Evolutionary conservation across 768 basidiomycete species (phyloP).

Genomic region (Calocybe cyanea): DNA sequence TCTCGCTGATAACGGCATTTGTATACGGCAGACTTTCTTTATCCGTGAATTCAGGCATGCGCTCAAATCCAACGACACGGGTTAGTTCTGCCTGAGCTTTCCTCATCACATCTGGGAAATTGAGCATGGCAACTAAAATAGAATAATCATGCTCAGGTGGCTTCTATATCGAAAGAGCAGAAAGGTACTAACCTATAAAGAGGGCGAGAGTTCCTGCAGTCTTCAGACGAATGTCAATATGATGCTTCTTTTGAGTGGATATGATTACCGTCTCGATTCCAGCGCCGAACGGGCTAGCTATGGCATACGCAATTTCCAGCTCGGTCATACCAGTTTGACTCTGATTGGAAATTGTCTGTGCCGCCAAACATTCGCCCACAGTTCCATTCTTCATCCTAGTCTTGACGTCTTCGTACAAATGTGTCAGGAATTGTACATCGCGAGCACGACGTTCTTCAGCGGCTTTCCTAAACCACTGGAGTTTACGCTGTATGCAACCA

Average conservation of each 20-base stretch:
- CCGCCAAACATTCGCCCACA: conserved; percentile 34
- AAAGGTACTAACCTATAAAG: conserved; percentile 11
- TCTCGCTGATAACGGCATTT: conserved; percentile 35
- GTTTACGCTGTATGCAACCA: conserved; percentile 20
- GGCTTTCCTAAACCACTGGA: conserved; percentile 41
- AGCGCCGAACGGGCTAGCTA: conserved; percentile 43
- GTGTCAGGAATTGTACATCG: conserved; percentile 35
- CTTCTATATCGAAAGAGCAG: neutral
- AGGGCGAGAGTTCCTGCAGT: conserved; percentile 4
- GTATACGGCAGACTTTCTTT: conserved; percentile 32
- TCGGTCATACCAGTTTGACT: conserved; percentile 36
- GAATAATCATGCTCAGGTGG: too few species aligned
- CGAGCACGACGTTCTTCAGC: conserved; percentile 33
- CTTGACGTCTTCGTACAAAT: conserved; percentile 39
- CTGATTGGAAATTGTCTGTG: conserved; percentile 30
- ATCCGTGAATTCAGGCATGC: conserved; percentile 38
- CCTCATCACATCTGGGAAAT: conserved; percentile 34
- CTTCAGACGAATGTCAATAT: neutral
- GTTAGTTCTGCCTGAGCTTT: conserved; percentile 39
- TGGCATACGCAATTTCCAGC: conserved; percentile 40
- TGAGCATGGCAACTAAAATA: conserved; percentile 32
- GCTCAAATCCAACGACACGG: conserved; percentile 28
- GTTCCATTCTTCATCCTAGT: conserved; percentile 34
- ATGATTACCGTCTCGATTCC: conserved; percentile 29
- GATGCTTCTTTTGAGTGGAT: too few species aligned